Base-by-base conservation (phyloP, 495 filamentous ascomycete genomes). In the Echria macrotheca region DNA sequence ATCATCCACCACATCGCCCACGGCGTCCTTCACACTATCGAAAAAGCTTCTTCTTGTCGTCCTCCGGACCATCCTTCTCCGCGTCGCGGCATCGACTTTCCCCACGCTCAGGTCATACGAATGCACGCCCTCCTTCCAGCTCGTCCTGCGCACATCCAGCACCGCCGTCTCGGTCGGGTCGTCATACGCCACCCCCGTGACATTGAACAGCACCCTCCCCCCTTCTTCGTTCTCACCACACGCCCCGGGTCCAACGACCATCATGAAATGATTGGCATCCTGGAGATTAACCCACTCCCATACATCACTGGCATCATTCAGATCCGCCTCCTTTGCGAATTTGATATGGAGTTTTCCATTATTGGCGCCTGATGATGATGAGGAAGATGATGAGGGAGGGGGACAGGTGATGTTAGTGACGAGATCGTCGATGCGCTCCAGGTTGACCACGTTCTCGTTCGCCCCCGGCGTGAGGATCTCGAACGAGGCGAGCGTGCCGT, bases 231-330 rank as follows among this genome's bases (percentile, higher is more conserved):
- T 53, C 10, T 14, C 19, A 8, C 49, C 49, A n/a, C 56, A 59
- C 31, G 22, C 44, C 2, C 53, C 56, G 2, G 28, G 45, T 3
- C 53, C 56, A 4, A 56, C 49, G 5, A 59, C 42, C 21, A 59
- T 18, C 7, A 49, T n/a, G 15, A 59, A 59, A 25, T 43, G 44
- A 21, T 59, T 59, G 23, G 42, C 50, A 6, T 15, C 9, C 10
- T 56, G 39, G 33, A 43, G 24, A 37, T 56, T 53, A 6, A 56
- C 56, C 56, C 56, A 59, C 15, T 47, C 10, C 56, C 56, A 59
- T 5, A 56, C 40, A 26, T 59, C 56, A 17, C 49, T 29, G 0
- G 56, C 53, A 29, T 55, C 44, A 36, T 55, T 36, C 28, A 53
- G 44, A 28, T 56, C 52, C 35, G 56, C 53, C 28, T 18, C 22